Evolutionary conservation across 352 stramenopile species (phyloP).

Genomic region (Globisporangium cederbergense): DNA sequence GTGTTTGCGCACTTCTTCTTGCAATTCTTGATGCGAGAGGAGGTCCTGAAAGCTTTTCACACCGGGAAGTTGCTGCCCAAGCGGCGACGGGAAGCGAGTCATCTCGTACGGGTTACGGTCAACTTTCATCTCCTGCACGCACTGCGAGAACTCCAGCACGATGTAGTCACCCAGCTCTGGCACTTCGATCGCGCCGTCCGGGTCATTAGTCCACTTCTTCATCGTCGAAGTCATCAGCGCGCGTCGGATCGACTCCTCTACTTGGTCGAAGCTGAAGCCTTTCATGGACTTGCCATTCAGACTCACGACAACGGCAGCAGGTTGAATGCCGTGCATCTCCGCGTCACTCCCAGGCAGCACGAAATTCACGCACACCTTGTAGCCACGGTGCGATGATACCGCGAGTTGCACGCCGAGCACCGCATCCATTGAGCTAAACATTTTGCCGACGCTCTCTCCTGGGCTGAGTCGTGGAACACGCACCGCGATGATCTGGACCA

Average conservation of each 20-base stretch:
- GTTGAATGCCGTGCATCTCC: constrained; percentile 41
- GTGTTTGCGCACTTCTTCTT: not conserved
- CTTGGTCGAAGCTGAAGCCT: constrained; percentile 43
- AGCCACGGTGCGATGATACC: constrained; percentile 54
- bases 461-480: constrained; percentile 28
- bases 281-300: constrained; percentile 55
- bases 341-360: constrained; percentile 50
- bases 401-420: constrained; percentile 56
- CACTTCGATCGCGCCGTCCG: constrained; percentile 23
- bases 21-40: constrained; percentile 1
- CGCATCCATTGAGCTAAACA: constrained; percentile 48
- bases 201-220: constrained; percentile 11
- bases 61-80: constrained; percentile 56
- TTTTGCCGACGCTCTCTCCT: constrained; percentile 28
- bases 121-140: constrained; percentile 58
- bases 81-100: constrained; percentile 71
- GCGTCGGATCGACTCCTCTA: constrained; percentile 38
- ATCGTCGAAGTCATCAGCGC: constrained; percentile 23
- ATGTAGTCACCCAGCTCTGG: constrained; percentile 27
- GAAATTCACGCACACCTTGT: constrained; percentile 64
- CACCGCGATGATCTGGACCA: constrained; percentile 49
- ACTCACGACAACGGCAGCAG: constrained; percentile 52
- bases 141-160: constrained; percentile 60
- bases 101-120: constrained; percentile 67
- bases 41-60: constrained; percentile 48